phyloP scores from a whole-genome alignment of 371 early-diverging fungal genomes.

The Polyrhizophydium stewartii region DNA sequence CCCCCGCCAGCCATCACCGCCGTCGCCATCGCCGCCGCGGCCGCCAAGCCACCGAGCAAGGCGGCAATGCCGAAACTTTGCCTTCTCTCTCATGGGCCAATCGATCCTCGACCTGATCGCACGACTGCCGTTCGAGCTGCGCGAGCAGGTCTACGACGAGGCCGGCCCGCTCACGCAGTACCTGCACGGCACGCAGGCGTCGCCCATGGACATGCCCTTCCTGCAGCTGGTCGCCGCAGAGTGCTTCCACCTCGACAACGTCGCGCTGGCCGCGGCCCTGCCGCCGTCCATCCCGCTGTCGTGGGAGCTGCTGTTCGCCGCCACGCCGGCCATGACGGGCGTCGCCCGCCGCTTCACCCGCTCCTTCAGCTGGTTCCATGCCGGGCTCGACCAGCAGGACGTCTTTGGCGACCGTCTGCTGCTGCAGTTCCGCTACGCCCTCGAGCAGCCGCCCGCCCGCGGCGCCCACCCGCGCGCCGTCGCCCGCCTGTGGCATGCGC shows the following conservation, averaged over 20 bases:
- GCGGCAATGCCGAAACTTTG: too few species aligned
- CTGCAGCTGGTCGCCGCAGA: not conserved
- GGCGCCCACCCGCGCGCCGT: too few species aligned
- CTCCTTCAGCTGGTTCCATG: not conserved
- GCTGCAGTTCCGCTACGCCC: not conserved
- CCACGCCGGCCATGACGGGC: not conserved
- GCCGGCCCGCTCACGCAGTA: not conserved
- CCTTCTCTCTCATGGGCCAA: too few species aligned
- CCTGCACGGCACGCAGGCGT: not conserved
- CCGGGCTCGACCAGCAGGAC: not conserved
- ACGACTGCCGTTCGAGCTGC: not conserved
- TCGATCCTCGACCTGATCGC: not conserved
- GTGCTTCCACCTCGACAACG: not conserved
- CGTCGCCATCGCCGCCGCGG: too few species aligned
- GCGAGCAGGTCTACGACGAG: not conserved
- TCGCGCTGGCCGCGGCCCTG: not conserved
- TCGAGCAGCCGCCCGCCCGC: too few species aligned
- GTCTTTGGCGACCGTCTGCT: not conserved
- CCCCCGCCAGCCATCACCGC: too few species aligned
- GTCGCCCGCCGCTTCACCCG: not conserved
- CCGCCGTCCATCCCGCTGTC: not conserved
- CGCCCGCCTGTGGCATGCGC: not conserved
- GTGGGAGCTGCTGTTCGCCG: not conserved
- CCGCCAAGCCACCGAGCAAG: too few species aligned
- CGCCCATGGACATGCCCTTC: not conserved